phyloP scores from a whole-genome alignment of 2,329 filamentous ascomycete genomes.

The Raffaelea albimanens region DNA sequence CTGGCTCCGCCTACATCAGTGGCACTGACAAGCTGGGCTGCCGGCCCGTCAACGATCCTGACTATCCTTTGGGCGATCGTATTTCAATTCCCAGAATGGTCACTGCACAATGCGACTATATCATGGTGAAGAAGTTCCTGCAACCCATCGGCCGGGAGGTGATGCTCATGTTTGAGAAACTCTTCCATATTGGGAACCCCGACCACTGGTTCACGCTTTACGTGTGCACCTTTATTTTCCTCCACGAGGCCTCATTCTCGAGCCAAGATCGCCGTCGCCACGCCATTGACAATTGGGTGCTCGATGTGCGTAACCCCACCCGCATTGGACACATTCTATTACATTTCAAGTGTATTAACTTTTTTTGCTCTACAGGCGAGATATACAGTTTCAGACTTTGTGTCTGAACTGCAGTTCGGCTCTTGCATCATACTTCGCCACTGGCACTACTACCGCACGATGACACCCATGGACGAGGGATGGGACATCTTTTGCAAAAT shows the following conservation, averaged over 20 bases:
- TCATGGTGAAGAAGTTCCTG: conserved; percentile 27
- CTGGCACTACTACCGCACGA: conserved; percentile 41
- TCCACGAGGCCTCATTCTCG: conserved; percentile 30
- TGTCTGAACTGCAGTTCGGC: conserved; percentile 33
- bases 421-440: conserved; percentile 36
- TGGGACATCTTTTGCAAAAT: conserved; percentile 15
- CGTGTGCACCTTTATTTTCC: conserved; percentile 29
- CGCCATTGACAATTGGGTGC: conserved; percentile 24
- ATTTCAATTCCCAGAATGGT: conserved; percentile 34
- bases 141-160: conserved; percentile 23
- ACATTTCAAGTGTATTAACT: not conserved
- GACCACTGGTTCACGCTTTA: conserved; percentile 27
- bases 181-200: conserved; percentile 24
- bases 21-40: conserved; percentile 31
- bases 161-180: conserved; percentile 23
- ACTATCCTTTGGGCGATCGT: conserved; percentile 26
- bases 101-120: conserved; percentile 34
- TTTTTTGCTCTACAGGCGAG: conserved; percentile 16
- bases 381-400: conserved; percentile 29
- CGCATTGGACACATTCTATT: not conserved
- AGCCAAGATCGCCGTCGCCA: conserved; percentile 33
- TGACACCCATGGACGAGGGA: conserved; percentile 20
- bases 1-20: conserved; percentile 32
- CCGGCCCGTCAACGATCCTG: conserved; percentile 23
- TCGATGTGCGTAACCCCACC: conserved; percentile 3